Base-by-base conservation (phyloP, 2,329 filamentous ascomycete genomes). In the Lojkania enalia region DNA sequence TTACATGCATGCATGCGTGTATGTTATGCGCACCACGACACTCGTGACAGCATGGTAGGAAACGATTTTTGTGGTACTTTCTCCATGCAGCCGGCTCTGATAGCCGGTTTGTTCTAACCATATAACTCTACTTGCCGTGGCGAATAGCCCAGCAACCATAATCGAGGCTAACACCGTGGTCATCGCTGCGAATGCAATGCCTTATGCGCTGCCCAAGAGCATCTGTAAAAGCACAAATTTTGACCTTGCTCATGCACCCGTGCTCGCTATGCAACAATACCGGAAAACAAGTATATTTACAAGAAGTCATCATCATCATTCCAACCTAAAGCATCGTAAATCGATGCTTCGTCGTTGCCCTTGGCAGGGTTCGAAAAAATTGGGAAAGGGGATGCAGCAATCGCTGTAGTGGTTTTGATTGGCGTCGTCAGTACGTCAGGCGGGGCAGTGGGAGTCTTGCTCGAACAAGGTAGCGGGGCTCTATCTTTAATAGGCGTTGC, bases 291-390 rank as follows among this genome's bases (percentile, higher is more conserved):
- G 9, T 27, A 27, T 27, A 43, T 16, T 39, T 33, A 51, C 40
- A 48, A 11, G 35, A 45, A 35, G 25, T 63, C 61, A 27, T 67
- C 58, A 48, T 75, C 70, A 49, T 76, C 72, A 55, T 76, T 68
- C 74, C 74, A 77, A 19, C 74, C 74, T 40, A 77, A 49, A 9
- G 64, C 65, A 39, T 71, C 70, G 46, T 75, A 76, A 36, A 76
- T 71, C 16, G 55, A 61, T 13, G 48, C 32, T 40, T 61, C 64
- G 20, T 39, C 44, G 19, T 47, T 47, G 3, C 35, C 25, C 15
- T 54, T 53, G 9, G 37, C 44, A 12, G 42, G 41, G 6, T 52
- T 51, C 7, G 50, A 35, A 30, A 52, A 46, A 25, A 37, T 36
- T 20, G 52, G 41, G 29, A 50, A 21, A 13, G 52, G 48, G 16